Evolutionary conservation across 352 stramenopile species (phyloP).

Genomic region (Pythium chondricola): DNA sequence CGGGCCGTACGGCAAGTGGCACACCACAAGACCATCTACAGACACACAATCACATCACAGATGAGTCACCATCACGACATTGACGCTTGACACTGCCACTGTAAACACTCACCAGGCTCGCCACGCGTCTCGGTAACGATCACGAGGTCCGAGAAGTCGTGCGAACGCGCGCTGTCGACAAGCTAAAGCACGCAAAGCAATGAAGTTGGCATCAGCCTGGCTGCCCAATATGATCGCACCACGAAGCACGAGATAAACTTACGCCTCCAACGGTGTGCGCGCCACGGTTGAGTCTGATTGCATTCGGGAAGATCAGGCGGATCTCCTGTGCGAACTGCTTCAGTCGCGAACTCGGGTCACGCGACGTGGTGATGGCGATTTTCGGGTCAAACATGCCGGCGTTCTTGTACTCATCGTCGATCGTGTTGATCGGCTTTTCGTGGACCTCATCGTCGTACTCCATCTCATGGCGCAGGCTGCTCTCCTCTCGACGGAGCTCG

Average conservation of each 20-base stretch:
- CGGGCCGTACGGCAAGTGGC: constrained; percentile 97
- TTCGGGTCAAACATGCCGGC: constrained; percentile 96
- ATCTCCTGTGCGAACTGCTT: constrained; percentile 99
- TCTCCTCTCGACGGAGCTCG: constrained; percentile 93
- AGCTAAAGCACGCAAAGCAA: constrained; percentile 61
- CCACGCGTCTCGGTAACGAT: constrained; percentile 98
- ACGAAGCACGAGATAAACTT: constrained; percentile 10
- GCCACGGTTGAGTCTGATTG: constrained; percentile 96
- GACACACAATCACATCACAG: neutral
- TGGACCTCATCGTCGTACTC: constrained; percentile 89
- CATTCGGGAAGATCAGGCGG: constrained; percentile 97
- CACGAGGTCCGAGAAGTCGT: constrained; percentile 98
- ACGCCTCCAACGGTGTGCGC: constrained; percentile 90
- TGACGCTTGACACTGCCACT: too few species aligned
- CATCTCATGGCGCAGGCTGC: constrained; percentile 89
- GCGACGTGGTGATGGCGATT: constrained; percentile 97
- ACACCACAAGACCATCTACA: constrained; percentile 96
- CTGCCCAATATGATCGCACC: too few species aligned
- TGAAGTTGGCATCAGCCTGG: neutral
- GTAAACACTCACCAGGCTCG: constrained; percentile 84
- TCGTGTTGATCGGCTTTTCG: constrained; percentile 85
- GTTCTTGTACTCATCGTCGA: constrained; percentile 99
- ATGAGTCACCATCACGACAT: too few species aligned
- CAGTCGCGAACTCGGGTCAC: constrained; percentile 94
- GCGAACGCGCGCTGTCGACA: constrained; percentile 92